A percentile compares a stretch with the other conserved stretches of the same genome.
Conservation (phyloP, 1,139 yeast genomes). For the Wickerhamomyces sp. region DNA sequence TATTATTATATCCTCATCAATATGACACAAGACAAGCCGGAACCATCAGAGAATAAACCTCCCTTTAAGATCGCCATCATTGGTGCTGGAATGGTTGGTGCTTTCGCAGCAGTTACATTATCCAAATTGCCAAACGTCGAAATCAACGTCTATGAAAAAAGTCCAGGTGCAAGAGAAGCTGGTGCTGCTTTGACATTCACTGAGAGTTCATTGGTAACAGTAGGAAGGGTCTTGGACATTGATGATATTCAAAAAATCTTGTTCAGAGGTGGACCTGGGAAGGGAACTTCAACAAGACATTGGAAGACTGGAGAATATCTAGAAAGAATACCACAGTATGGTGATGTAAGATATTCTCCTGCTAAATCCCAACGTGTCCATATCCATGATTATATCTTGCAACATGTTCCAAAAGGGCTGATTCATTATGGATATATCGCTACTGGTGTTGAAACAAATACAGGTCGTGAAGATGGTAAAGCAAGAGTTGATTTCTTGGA, state of each 20-base stretch:
- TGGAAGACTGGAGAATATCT: slow-evolving; percentile 12
- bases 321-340: not conserved
- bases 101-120: slow-evolving; percentile 9
- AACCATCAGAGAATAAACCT: not conserved
- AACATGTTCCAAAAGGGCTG: slow-evolving; percentile 4
- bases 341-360: slow-evolving; percentile 1
- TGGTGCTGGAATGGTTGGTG: slow-evolving; percentile 15
- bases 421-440: slow-evolving; percentile 3
- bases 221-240: slow-evolving; percentile 8
- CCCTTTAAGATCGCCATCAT: slow-evolving; percentile 8
- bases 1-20: too few relatives aligned
- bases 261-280: slow-evolving; percentile 5
- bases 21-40: slow-evolving; percentile 2
- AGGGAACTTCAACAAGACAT: slow-evolving; percentile 6
- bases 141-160: slow-evolving; percentile 9
- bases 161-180: slow-evolving; percentile 10
- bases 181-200: slow-evolving; percentile 13
- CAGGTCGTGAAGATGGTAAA: slow-evolving; percentile 1
- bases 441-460: slow-evolving; percentile 1
- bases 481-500: slow-evolving; percentile 7
- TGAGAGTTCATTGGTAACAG: slow-evolving; percentile 6
- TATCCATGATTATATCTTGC: slow-evolving; percentile 6
- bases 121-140: slow-evolving; percentile 11
- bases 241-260: slow-evolving; percentile 8
- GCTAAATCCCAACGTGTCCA: slow-evolving; percentile 12